phyloP scores from a whole-genome alignment of 441 rosid species.

The California macrophylla region DNA sequence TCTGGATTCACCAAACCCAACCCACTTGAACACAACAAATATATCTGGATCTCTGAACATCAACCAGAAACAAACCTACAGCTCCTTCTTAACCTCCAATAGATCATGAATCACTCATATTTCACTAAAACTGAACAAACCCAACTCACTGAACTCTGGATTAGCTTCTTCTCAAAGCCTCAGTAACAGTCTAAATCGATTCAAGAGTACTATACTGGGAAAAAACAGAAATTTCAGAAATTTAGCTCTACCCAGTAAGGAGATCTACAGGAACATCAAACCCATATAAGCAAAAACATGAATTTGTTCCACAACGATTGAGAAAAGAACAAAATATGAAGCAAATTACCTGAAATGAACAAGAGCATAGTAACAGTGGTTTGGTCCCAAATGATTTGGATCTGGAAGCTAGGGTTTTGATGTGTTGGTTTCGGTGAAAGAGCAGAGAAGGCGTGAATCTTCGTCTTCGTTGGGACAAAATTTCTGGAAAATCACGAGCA shows the following conservation, averaged over 20 bases:
- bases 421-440: not conserved
- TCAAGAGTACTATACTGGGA: not conserved
- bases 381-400: not conserved
- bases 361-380: not conserved
- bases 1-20: too few relatives aligned
- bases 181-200: not conserved
- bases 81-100: not conserved
- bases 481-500: not conserved
- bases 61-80: not conserved
- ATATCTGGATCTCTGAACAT: not conserved
- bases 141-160: not conserved
- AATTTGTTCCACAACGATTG: not conserved
- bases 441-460: not conserved
- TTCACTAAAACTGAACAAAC: not conserved
- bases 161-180: not conserved
- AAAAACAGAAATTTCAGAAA: not conserved
- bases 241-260: not conserved
- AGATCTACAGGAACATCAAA: not conserved
- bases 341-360: not conserved
- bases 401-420: not conserved
- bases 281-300: not conserved
- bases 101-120: not conserved
- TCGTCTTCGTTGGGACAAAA: not conserved
- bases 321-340: not conserved
- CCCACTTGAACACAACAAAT: too few relatives aligned